Percentiles rank a stretch among this genome's conserved stretches.
phyloP scores from a whole-genome alignment of 768 basidiomycete genomes.

The Pulveroboletus sp. region DNA sequence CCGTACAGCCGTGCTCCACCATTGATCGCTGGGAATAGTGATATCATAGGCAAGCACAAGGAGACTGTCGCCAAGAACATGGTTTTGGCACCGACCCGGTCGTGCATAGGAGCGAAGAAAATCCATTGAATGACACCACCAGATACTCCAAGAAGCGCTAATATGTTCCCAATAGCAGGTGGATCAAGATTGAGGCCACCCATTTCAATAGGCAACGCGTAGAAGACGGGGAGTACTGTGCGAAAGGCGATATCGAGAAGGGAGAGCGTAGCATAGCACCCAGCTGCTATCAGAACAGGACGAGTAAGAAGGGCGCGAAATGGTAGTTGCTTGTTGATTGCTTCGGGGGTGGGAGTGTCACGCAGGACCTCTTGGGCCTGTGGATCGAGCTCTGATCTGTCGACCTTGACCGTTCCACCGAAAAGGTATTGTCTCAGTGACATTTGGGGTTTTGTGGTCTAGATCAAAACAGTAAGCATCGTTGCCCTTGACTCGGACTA shows the following conservation, averaged over 20 bases:
- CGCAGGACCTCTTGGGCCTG: neutral
- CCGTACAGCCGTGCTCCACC: slow-evolving; percentile 35
- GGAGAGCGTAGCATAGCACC: slow-evolving; percentile 57
- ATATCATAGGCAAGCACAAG: slow-evolving; percentile 43
- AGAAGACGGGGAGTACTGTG: slow-evolving; percentile 36
- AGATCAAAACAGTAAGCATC: neutral
- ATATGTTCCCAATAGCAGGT: slow-evolving; percentile 27
- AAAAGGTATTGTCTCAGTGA: slow-evolving; percentile 18
- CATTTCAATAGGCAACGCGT: slow-evolving; percentile 26
- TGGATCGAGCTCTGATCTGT: neutral
- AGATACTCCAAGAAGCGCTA: slow-evolving; percentile 23
- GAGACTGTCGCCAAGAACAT: slow-evolving; percentile 49
- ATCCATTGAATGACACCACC: slow-evolving; percentile 50
- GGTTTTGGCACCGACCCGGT: slow-evolving; percentile 53
- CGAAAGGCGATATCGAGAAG: slow-evolving; percentile 61
- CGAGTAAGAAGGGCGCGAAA: slow-evolving; percentile 45
- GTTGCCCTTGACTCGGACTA: neutral
- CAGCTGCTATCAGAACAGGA: slow-evolving; percentile 51
- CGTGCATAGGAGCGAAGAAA: slow-evolving; percentile 55
- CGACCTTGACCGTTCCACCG: slow-evolving; percentile 1
- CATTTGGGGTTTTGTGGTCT: slow-evolving; percentile 15
- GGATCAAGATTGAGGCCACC: slow-evolving; percentile 28
- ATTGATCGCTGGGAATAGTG: slow-evolving; percentile 42
- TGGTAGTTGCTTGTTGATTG: slow-evolving; percentile 32
- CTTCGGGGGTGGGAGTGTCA: neutral